These are phyloP conservation scores for Penium margaritaceum DNA, from an alignment of 139 green algal species.

Conservation along the genomic window DNA sequence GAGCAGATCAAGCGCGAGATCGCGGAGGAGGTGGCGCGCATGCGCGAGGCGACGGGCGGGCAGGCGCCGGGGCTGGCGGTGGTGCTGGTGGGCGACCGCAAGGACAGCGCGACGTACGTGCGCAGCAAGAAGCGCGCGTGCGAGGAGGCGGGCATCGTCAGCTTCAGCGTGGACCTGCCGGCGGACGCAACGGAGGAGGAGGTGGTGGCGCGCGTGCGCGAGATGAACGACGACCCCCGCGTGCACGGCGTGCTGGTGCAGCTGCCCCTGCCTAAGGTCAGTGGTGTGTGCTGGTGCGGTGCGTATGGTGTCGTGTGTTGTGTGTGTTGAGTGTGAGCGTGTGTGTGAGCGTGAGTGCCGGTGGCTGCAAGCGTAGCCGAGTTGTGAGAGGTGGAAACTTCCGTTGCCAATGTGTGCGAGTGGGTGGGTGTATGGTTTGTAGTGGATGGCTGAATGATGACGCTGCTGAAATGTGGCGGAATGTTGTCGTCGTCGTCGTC, in stretches of 20 bases:
- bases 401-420: too few relatives aligned
- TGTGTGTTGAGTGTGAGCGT: not conserved
- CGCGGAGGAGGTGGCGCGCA: slow-evolving; percentile 38
- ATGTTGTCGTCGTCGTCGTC: too few relatives aligned
- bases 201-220: slow-evolving; percentile 67
- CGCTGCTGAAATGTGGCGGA: too few relatives aligned
- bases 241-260: slow-evolving; percentile 96
- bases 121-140: slow-evolving; percentile 82
- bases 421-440: too few relatives aligned
- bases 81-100: slow-evolving; percentile 79
- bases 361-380: too few relatives aligned
- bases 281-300: not conserved
- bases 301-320: not conserved
- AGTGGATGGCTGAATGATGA: too few relatives aligned
- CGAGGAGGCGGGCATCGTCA: slow-evolving; percentile 48
- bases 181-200: slow-evolving; percentile 79
- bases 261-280: slow-evolving; percentile 75
- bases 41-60: slow-evolving; percentile 19
- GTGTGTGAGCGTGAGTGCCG: too few relatives aligned
- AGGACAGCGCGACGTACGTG: slow-evolving; percentile 88
- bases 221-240: slow-evolving; percentile 67
- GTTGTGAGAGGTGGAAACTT: too few relatives aligned
- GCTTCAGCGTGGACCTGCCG: slow-evolving; percentile 62
- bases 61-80: slow-evolving; percentile 72
- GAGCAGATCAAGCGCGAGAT: slow-evolving; percentile 47